A percentile compares a stretch with the other conserved stretches of the same genome.
Evolutionary conservation across 805 yeast species (phyloP).

Genomic region (Wickerhamiella occidentalis): DNA sequence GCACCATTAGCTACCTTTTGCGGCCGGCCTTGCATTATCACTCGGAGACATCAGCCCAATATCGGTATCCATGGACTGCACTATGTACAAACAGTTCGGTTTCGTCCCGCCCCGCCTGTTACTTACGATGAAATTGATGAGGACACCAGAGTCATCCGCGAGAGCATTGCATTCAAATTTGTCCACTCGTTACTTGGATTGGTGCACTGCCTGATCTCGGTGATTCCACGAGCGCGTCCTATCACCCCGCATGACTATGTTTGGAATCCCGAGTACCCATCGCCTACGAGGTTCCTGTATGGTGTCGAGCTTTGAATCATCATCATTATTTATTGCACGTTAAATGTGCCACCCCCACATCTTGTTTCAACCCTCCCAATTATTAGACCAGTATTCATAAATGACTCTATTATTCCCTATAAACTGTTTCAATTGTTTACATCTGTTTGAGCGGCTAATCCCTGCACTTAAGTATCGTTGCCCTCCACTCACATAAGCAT

Average conservation of each 20-base stretch:
- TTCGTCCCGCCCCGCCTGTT: not conserved
- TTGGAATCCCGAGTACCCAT: constrained; percentile 21
- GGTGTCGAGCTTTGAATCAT: constrained; percentile 10
- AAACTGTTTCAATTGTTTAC: too few relatives aligned
- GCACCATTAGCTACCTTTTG: constrained; percentile 12
- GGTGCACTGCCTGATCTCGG: constrained; percentile 19
- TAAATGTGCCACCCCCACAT: too few relatives aligned
- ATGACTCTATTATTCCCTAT: too few relatives aligned
- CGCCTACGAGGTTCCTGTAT: constrained; percentile 18
- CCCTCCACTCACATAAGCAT: not conserved
- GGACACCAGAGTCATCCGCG: not conserved
- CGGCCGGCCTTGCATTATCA: constrained; percentile 15
- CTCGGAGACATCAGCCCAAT: constrained; percentile 15
- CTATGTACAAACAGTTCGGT: constrained; percentile 2
- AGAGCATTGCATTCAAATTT: constrained; percentile 12
- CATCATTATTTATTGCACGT: constrained; percentile 5
- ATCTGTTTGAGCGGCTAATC: too few relatives aligned
- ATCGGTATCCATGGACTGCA: constrained; percentile 20
- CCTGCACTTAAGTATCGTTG: too few relatives aligned
- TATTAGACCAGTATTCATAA: not conserved
- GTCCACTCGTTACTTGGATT: constrained; percentile 19
- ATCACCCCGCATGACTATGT: not conserved
- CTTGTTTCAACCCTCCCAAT: not conserved
- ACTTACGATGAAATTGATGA: not conserved
- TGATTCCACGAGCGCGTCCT: constrained; percentile 15